These are phyloP conservation scores for Areca catechu DNA, from an alignment of 176 grass and related monocot species.

Conservation along the genomic window DNA sequence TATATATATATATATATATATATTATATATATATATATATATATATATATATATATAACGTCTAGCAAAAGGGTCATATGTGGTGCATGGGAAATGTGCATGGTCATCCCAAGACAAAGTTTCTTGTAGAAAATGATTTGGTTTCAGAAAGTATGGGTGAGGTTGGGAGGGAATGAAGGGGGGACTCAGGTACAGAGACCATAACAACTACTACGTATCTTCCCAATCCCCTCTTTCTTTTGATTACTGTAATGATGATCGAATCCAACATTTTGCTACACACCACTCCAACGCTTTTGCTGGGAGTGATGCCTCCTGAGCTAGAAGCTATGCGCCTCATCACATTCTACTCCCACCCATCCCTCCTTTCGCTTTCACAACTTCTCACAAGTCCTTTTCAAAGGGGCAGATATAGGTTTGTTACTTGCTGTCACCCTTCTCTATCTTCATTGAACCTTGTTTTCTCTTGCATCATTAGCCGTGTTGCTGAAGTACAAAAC, in stretches of 20 bases:
- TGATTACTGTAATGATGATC: constrained; percentile 78
- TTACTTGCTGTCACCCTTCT: too few species aligned
- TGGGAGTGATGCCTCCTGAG: constrained; percentile 20
- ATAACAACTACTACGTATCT: too few species aligned
- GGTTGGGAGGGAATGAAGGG: not conserved
- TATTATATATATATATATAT: too few species aligned
- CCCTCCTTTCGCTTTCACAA: not conserved
- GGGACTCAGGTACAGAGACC: constrained; percentile 7
- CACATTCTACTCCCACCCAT: constrained; percentile 17
- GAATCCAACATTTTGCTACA: constrained; percentile 42
- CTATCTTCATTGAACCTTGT: too few species aligned
- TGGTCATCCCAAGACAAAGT: not conserved
- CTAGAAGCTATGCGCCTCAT: constrained; percentile 10
- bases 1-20: too few species aligned
- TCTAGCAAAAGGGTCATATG: too few species aligned
- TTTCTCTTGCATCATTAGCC: too few species aligned
- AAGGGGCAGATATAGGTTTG: too few species aligned
- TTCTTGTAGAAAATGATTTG: not conserved
- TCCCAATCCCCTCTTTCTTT: constrained; percentile 7
- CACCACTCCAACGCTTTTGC: constrained; percentile 42
- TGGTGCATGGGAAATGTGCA: constrained; percentile 1
- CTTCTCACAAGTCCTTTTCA: too few species aligned
- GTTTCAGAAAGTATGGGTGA: not conserved
- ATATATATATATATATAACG: too few species aligned
- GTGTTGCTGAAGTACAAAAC: too few species aligned